phyloP scores from a whole-genome alignment of 306 rosid genomes.

The Delonix regia region DNA sequence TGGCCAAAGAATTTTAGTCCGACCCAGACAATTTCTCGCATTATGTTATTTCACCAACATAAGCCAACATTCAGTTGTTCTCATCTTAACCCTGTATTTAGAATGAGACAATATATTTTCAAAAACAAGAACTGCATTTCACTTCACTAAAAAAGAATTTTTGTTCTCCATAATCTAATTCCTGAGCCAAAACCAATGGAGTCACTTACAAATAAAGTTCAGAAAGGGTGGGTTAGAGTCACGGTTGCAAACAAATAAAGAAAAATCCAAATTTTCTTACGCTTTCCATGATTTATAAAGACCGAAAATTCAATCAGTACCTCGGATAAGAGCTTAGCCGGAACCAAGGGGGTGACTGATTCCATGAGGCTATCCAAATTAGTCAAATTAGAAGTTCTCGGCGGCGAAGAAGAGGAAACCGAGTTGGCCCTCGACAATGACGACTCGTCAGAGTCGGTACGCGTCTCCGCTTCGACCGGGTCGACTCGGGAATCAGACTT shows the following conservation, averaged over 20 bases:
- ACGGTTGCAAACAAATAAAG: background rate
- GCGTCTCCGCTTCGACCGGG: background rate
- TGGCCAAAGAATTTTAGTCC: background rate
- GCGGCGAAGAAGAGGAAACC: slow-evolving; percentile 36
- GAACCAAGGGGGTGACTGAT: slow-evolving; percentile 31
- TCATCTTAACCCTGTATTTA: background rate
- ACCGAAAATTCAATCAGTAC: slow-evolving; percentile 19
- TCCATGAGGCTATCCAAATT: slow-evolving; percentile 40
- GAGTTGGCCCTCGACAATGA: slow-evolving; percentile 39
- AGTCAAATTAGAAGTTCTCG: slow-evolving; percentile 7
- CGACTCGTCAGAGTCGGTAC: slow-evolving; percentile 31
- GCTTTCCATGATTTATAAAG: background rate
- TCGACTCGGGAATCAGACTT: slow-evolving; percentile 30
- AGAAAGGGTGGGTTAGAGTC: background rate
- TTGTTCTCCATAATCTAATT: background rate
- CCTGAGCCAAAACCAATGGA: background rate
- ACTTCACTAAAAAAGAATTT: slow-evolving; percentile 9
- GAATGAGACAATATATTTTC: background rate
- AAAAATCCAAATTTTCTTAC: background rate
- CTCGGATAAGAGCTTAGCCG: slow-evolving; percentile 14
- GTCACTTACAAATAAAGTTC: background rate
- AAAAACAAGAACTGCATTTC: background rate
- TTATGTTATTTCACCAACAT: background rate
- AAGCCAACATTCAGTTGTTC: background rate
- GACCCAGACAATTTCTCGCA: background rate